Conservation (phyloP, 441 rosid species). For the Biscutella laevigata region DNA sequence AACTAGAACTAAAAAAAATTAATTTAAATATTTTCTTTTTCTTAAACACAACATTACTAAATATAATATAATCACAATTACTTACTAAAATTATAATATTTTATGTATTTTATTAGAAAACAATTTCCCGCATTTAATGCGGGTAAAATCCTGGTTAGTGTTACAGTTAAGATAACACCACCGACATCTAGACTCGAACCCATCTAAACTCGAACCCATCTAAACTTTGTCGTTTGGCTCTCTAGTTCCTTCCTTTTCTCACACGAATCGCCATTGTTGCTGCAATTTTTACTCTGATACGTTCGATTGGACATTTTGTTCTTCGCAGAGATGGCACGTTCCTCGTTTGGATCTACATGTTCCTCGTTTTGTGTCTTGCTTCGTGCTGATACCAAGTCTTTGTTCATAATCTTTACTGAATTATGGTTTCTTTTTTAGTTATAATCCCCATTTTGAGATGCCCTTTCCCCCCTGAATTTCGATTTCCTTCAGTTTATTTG, state of each 20-base stretch:
- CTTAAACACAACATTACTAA: no score
- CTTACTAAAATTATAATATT: no score
- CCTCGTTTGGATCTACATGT: slow-evolving; percentile 18
- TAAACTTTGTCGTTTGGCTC: slow-evolving; percentile 3
- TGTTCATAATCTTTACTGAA: slow-evolving; percentile 3
- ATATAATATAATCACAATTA: no score
- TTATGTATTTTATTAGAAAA: no score
- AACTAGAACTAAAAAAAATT: no score
- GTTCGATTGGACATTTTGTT: neutral
- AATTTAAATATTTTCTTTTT: no score
- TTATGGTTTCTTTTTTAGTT: neutral
- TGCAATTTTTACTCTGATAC: neutral
- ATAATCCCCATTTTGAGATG: neutral
- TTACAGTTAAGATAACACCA: no score
- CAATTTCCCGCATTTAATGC: no score
- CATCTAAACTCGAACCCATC: no score
- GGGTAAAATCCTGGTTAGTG: no score
- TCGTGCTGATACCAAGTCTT: slow-evolving; percentile 12
- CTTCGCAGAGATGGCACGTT: slow-evolving; percentile 43
- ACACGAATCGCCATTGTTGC: slow-evolving; percentile 12
- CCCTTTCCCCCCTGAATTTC: neutral
- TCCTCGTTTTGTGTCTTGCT: neutral
- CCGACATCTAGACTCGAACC: no score
- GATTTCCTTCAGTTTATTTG: neutral
- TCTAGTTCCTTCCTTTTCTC: neutral